Base-by-base conservation (phyloP, 129 eudicot species). In the Flaveria brownii region DNA sequence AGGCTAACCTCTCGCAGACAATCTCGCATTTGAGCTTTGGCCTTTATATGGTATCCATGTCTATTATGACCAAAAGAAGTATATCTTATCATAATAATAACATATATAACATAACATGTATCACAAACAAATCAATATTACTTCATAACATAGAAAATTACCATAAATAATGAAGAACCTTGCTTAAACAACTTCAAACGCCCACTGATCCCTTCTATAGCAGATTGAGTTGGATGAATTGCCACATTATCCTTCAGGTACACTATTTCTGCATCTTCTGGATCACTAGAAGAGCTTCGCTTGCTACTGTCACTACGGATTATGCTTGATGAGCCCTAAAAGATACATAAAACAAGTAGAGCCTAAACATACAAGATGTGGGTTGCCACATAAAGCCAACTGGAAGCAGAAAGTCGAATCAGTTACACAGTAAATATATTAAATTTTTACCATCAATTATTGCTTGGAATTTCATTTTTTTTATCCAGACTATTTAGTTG, bases 11-110 rank as follows among this genome's bases (percentile, higher is more conserved):
- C 83, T 89, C 82, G 88, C 96, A 9, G 97, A 89, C 72, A 91
- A 81, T 81, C 90, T 87, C 8, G 91, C 90, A 85, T 83, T 87
- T 59, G 94, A 86, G 81, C 82, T 88, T 52, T 91, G 93, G 39
- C 94, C 99, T 86, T 88, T 91, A 71, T 89, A 95, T 1, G 99
- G 99, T 77, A 91, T 87, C 99, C 99, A 95, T 13, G 97, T 86
- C 99, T 95, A 33, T 75, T 55, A 77, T 75, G 54, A 57, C 36
- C 68, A 75, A 50, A 30, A 59, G 14, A 68, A 72, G 66, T 61
- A 45, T 17, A 15, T 70, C 64, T 69, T 75, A 77, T 55, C 30
- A 65, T 62, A 61, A 55, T 33, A 57, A 65, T 63, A 63, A 30
- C 69, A 63, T 13, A 73, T 39, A 62, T 2, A 55, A 72, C n/a